Percentiles rank a stretch among this genome's conserved stretches.
Conservation (phyloP, 140 eudicot genomes). For the Anethum foeniculum region DNA sequence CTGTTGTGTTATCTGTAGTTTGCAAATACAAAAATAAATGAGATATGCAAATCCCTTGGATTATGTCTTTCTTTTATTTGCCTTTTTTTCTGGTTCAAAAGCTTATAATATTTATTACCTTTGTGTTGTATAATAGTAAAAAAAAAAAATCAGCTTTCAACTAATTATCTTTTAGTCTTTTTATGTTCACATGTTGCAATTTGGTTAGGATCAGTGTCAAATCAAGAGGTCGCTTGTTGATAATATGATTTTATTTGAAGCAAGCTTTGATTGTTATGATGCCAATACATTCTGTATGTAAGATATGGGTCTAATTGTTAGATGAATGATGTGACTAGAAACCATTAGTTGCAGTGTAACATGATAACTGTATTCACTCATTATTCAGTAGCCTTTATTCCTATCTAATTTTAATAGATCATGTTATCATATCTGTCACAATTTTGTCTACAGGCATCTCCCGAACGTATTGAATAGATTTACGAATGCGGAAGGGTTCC, state of each 20-base stretch:
- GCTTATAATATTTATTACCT: background rate
- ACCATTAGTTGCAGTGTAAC: background rate
- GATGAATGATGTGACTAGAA: background rate
- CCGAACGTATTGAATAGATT: slow-evolving; percentile 68
- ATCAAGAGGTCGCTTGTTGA: slow-evolving; percentile 7
- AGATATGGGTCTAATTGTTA: background rate
- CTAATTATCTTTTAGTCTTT: background rate
- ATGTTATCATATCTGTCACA: slow-evolving; percentile 8
- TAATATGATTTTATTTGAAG: background rate
- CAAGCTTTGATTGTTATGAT: background rate
- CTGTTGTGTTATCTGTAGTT: background rate
- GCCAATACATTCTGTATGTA: background rate
- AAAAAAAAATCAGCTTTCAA: background rate
- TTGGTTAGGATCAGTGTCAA: background rate
- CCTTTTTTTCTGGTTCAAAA: background rate
- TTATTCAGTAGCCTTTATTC: slow-evolving; percentile 18
- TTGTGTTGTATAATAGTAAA: background rate
- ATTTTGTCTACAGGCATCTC: slow-evolving; percentile 49
- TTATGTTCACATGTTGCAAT: background rate
- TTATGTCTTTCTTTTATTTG: background rate
- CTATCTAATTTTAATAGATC: slow-evolving; percentile 9
- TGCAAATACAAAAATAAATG: background rate
- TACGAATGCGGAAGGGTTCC: slow-evolving; percentile 89
- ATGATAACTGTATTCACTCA: slow-evolving; percentile 15
- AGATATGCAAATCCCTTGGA: background rate